Evolutionary conservation across 257 asterid species (phyloP).

Genomic region (Vinca minor): DNA sequence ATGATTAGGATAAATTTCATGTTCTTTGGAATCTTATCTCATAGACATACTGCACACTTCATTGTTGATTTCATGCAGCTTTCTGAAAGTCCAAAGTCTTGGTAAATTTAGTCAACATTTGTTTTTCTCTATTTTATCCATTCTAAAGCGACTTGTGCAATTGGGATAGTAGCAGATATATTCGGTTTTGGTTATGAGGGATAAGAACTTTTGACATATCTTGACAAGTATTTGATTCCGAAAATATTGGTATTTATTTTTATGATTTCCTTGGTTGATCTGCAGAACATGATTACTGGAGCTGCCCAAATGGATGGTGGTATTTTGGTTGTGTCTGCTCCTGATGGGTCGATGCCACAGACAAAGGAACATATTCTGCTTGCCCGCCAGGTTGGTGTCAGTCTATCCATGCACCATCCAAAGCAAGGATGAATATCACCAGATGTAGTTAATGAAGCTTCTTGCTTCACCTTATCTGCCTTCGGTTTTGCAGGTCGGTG

Average conservation of each 20-base stretch:
- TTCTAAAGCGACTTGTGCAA: too few relatives aligned
- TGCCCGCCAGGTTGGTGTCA: constrained; percentile 85
- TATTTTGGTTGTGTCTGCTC: constrained; percentile 93
- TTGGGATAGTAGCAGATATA: too few relatives aligned
- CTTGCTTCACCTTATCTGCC: constrained; percentile 1
- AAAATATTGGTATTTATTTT: constrained; percentile 3
- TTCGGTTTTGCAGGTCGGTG: constrained; percentile 65
- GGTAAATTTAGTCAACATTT: too few relatives aligned
- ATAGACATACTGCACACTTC: too few relatives aligned
- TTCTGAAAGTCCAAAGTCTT: too few relatives aligned
- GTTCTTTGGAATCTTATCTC: too few relatives aligned
- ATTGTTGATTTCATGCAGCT: too few relatives aligned
- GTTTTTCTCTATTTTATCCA: too few relatives aligned
- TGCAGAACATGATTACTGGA: constrained; percentile 98
- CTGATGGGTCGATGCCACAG: constrained; percentile 99
- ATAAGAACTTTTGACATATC: too few relatives aligned
- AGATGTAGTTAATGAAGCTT: constrained; percentile 1
- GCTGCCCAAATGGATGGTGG: constrained; percentile 99
- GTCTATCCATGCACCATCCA: constrained; percentile 18
- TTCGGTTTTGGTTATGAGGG: too few relatives aligned
- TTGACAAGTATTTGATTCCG: background rate
- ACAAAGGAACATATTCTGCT: constrained; percentile 94
- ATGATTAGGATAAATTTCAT: too few relatives aligned
- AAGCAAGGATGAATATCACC: background rate
- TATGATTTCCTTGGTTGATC: constrained; percentile 11